Evolutionary conservation across 164 flowering plant genomes (phyloP).

Genomic region (Annona cherimola): DNA sequence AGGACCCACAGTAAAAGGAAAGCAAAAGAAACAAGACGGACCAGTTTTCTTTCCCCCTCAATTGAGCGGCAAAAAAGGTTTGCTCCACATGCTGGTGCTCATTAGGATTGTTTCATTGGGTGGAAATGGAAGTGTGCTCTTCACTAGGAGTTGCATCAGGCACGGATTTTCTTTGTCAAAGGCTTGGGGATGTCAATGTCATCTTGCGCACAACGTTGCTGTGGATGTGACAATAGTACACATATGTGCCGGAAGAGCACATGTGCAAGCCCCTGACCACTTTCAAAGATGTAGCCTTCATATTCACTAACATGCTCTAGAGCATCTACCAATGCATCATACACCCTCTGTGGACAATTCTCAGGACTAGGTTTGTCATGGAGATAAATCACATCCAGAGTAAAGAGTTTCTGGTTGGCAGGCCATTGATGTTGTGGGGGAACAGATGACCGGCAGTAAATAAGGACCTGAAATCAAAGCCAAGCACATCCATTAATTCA

Average conservation of each 20-base stretch:
- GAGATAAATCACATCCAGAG: conserved; percentile 85
- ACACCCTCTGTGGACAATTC: conserved; percentile 89
- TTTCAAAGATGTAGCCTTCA: conserved; percentile 86
- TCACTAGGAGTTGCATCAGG: conserved; percentile 46
- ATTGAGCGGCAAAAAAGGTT: background rate
- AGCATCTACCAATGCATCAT: conserved; percentile 85
- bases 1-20: background rate
- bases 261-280: conserved; percentile 70
- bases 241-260: conserved; percentile 69
- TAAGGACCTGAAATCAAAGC: conserved; percentile 48
- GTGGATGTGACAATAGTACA: conserved; percentile 73
- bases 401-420: conserved; percentile 62
- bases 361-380: conserved; percentile 89
- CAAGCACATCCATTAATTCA: background rate
- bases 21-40: background rate
- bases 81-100: background rate
- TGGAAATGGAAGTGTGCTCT: conserved; percentile 37
- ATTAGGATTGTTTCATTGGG: conserved; percentile 33
- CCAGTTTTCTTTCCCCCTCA: background rate
- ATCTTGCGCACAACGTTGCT: conserved; percentile 82
- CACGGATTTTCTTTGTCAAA: conserved; percentile 51
- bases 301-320: conserved; percentile 76
- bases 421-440: conserved; percentile 70
- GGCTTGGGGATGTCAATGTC: conserved; percentile 74
- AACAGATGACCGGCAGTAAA: conserved; percentile 84